A percentile compares a stretch with the other conserved stretches of the same genome.
Conservation (phyloP, 2,329 filamentous ascomycete species). For the Alternaria arborescens region DNA sequence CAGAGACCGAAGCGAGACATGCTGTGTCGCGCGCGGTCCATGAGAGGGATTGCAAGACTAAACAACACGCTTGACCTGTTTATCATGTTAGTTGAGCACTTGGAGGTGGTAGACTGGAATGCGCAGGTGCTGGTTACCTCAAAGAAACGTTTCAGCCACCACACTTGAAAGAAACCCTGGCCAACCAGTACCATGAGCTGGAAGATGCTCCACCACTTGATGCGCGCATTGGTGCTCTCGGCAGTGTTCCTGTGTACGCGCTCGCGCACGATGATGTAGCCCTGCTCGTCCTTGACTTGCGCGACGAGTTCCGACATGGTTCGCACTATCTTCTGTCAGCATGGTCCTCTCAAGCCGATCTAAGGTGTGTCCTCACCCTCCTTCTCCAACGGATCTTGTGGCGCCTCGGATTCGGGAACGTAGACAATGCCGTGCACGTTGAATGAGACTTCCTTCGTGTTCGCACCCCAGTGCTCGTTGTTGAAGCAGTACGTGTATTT, state of each 20-base stretch:
- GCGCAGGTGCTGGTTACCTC: constrained; percentile 64
- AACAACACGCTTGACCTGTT: constrained; percentile 47
- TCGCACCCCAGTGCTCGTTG: constrained; percentile 96
- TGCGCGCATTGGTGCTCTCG: constrained; percentile 94
- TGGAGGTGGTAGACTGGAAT: not conserved
- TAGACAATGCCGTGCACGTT: constrained; percentile 99
- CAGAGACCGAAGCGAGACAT: not conserved
- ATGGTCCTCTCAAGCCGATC: not conserved
- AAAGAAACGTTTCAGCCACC: constrained; percentile 99
- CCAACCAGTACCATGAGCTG: constrained; percentile 88
- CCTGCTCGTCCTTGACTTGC: constrained; percentile 97
- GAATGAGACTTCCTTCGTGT: constrained; percentile 98
- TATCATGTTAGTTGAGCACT: constrained; percentile 13
- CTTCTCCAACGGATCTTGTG: constrained; percentile 85
- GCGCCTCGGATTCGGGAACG: constrained; percentile 84
- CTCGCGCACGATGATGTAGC: constrained; percentile 94
- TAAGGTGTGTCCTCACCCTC: constrained; percentile 71
- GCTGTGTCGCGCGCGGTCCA: not conserved
- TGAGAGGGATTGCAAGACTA: constrained; percentile 15
- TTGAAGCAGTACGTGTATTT: constrained; percentile 98
- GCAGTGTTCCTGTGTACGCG: constrained; percentile 97
- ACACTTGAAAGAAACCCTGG: constrained; percentile 97
- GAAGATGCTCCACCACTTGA: constrained; percentile 99
- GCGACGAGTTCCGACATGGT: constrained; percentile 83
- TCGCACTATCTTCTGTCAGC: constrained; percentile 67